A percentile compares a stretch with the other conserved stretches of the same genome.
Conservation (phyloP, 495 filamentous ascomycete genomes). For the Penicillium maclennaniae region DNA sequence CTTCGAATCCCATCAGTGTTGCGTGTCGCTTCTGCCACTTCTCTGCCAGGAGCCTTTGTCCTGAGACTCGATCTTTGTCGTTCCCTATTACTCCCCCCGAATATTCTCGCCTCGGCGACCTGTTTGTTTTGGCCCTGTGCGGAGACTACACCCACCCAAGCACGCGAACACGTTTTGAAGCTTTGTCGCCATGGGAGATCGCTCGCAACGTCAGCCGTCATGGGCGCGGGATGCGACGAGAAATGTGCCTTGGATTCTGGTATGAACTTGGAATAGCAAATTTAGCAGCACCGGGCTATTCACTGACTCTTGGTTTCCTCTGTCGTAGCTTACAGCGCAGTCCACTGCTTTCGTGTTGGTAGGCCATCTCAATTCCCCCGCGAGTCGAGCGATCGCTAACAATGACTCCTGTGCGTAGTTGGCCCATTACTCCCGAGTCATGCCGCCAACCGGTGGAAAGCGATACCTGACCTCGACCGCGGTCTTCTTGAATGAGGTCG, state of each 20-base stretch:
- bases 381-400: slow-evolving; percentile 14
- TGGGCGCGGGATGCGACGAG: slow-evolving; percentile 68
- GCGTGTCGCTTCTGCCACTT: not conserved
- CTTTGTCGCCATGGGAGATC: slow-evolving; percentile 35
- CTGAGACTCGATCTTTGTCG: not conserved
- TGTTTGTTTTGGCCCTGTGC: slow-evolving; percentile 1
- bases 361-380: slow-evolving; percentile 9
- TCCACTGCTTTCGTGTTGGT: slow-evolving; percentile 43
- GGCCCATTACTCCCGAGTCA: slow-evolving; percentile 89
- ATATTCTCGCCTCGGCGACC: not conserved
- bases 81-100: not conserved
- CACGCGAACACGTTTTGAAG: slow-evolving; percentile 8
- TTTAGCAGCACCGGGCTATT: not conserved
- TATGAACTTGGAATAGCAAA: slow-evolving; percentile 33
- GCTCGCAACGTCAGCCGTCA: slow-evolving; percentile 32
- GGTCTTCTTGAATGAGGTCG: slow-evolving; percentile 87
- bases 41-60: not conserved
- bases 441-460: slow-evolving; percentile 75
- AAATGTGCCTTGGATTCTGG: slow-evolving; percentile 72
- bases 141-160: slow-evolving; percentile 12
- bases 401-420: slow-evolving; percentile 46
- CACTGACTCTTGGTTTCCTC: slow-evolving; percentile 17
- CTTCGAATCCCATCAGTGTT: slow-evolving; percentile 9
- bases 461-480: slow-evolving; percentile 92
- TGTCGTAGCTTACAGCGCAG: slow-evolving; percentile 36